Evolutionary conservation across 257 asterid species (phyloP).

Genomic region (Rhazya stricta): DNA sequence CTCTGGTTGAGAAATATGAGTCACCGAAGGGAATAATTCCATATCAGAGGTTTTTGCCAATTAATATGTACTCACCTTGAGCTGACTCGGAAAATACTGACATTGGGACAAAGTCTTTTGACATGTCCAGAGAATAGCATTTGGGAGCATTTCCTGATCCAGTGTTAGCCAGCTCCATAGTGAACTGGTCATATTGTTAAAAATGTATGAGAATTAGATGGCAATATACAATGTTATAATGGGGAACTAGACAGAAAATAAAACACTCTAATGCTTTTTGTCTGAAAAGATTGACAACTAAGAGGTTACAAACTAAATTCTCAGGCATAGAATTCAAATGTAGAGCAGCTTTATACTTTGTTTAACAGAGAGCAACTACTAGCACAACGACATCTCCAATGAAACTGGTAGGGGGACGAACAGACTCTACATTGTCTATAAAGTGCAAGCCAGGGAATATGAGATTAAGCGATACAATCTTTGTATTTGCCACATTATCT

Average conservation of each 20-base stretch:
- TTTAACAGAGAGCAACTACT: not conserved
- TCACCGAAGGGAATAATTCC: not conserved
- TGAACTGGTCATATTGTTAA: conserved; percentile 50
- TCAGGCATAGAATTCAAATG: not conserved
- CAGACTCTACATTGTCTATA: not conserved
- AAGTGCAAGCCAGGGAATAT: not conserved
- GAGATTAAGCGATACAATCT: not conserved
- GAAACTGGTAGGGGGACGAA: not conserved
- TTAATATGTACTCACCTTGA: conserved; percentile 46
- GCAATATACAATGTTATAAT: not conserved
- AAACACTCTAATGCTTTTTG: conserved; percentile 8
- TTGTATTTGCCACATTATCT: not conserved
- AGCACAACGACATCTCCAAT: not conserved
- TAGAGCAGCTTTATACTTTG: not conserved
- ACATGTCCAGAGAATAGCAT: conserved; percentile 75
- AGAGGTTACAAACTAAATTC: conserved; percentile 4
- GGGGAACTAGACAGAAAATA: conserved; percentile 12
- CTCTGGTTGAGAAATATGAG: not conserved
- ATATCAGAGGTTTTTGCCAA: not conserved
- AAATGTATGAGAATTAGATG: conserved; percentile 20
- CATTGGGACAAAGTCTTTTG: conserved; percentile 83
- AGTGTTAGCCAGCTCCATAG: conserved; percentile 73
- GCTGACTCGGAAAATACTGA: conserved; percentile 72
- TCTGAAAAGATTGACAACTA: conserved; percentile 23
- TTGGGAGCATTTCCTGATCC: conserved; percentile 54